These are phyloP conservation scores for Triangularia verruculosa DNA, from an alignment of 2,329 filamentous ascomycete genomes.

Conservation along the genomic window DNA sequence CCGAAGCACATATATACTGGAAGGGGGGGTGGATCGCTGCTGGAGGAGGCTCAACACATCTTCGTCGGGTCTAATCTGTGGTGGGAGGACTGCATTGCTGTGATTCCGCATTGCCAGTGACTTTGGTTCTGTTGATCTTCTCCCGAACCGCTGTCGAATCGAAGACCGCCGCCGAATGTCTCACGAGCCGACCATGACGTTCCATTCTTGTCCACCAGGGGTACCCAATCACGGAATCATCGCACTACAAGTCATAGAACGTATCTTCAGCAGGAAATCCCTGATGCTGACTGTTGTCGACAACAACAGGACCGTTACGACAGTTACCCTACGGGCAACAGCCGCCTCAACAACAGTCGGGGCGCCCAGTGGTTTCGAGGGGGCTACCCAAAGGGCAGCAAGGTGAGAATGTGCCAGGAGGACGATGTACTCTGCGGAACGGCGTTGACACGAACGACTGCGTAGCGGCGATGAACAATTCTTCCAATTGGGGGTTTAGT, in stretches of 20 bases:
- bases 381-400: conserved; percentile 65
- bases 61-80: not conserved
- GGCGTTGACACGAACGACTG: conserved; percentile 25
- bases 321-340: conserved; percentile 39
- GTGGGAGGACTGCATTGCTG: not conserved
- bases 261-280: conserved; percentile 60
- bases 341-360: conserved; percentile 56
- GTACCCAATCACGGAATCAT: not conserved
- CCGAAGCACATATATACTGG: not conserved
- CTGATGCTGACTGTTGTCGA: conserved; percentile 59
- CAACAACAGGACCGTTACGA: conserved; percentile 44
- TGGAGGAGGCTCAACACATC: not conserved
- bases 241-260: conserved; percentile 29
- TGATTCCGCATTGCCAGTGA: not conserved
- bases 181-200: not conserved
- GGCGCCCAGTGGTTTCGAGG: conserved; percentile 50
- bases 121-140: not conserved
- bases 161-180: not conserved
- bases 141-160: not conserved
- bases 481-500: conserved; percentile 57
- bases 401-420: conserved; percentile 44
- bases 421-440: not conserved
- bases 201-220: not conserved
- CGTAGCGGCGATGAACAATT: conserved; percentile 44
- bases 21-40: not conserved